Evolutionary conservation across 768 basidiomycete genomes (phyloP).

Genomic region (Macrolepiota dolichaula): DNA sequence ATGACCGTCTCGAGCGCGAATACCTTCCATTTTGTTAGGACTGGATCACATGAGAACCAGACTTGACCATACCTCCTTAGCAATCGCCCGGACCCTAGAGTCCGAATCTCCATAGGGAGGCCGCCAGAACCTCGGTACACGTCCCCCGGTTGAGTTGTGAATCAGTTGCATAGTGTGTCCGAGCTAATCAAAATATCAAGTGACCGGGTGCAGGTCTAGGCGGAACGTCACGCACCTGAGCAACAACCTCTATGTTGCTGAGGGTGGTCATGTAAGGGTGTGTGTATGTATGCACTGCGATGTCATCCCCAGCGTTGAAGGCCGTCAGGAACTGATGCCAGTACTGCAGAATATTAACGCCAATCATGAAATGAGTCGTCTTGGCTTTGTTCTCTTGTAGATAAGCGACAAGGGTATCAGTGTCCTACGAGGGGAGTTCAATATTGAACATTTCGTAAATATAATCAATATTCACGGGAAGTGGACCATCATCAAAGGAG

Average conservation of each 20-base stretch:
- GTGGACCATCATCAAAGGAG: slow-evolving; percentile 82
- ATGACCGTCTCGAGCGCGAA: slow-evolving; percentile 83
- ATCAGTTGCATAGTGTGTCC: slow-evolving; percentile 83
- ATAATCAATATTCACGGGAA: slow-evolving; percentile 28
- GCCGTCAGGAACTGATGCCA: slow-evolving; percentile 53
- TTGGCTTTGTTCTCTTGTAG: slow-evolving; percentile 58
- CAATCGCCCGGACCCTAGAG: slow-evolving; percentile 80
- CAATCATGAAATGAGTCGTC: slow-evolving; percentile 92
- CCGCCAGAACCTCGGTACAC: slow-evolving; percentile 72
- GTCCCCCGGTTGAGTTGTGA: slow-evolving; percentile 77
- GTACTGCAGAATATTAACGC: slow-evolving; percentile 64
- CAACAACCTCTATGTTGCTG: slow-evolving; percentile 64
- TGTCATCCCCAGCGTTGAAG: slow-evolving; percentile 42
- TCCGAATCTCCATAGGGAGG: slow-evolving; percentile 88
- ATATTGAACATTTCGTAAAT: not conserved
- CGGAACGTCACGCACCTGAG: slow-evolving; percentile 38
- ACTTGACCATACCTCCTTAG: slow-evolving; percentile 52
- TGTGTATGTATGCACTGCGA: slow-evolving; percentile 63
- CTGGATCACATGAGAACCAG: not conserved
- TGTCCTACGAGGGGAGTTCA: slow-evolving; percentile 26
- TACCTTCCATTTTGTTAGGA: slow-evolving; percentile 24
- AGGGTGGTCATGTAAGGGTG: slow-evolving; percentile 83
- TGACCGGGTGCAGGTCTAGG: not conserved
- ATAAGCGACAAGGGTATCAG: slow-evolving; percentile 57
- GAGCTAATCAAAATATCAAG: slow-evolving; percentile 33